phyloP scores from a whole-genome alignment of 129 eudicot genomes.

The Flaveria linearis region DNA sequence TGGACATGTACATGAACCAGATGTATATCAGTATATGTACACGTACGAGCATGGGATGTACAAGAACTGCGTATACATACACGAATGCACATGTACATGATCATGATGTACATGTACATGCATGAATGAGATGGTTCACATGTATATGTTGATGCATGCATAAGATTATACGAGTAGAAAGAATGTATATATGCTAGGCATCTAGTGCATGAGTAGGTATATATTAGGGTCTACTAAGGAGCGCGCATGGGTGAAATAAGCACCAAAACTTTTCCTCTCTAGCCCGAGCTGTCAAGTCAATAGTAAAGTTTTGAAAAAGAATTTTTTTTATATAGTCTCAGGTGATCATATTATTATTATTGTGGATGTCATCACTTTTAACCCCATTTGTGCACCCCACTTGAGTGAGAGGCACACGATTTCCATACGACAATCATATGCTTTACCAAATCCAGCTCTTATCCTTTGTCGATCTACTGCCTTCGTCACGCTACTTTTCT shows the following conservation, averaged over 20 bases:
- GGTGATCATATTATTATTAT: conserved; percentile 47
- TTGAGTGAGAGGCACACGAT: conserved; percentile 54
- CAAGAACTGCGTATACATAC: too few relatives aligned
- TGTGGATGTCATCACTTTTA: conserved; percentile 58
- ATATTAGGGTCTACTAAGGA: conserved; percentile 41
- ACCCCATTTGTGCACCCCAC: conserved; percentile 81
- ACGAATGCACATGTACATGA: too few relatives aligned
- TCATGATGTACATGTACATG: too few relatives aligned
- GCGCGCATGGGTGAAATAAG: conserved; percentile 45
- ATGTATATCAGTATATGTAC: too few relatives aligned
- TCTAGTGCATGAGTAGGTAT: conserved; percentile 31
- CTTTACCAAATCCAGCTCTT: conserved; percentile 41
- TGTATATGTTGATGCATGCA: too few relatives aligned
- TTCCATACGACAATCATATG: conserved; percentile 51
- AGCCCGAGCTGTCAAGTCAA: conserved; percentile 40
- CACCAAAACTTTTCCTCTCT: conserved; percentile 38
- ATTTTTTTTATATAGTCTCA: conserved; percentile 26
- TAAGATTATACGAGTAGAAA: neutral
- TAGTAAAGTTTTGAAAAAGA: conserved; percentile 23
- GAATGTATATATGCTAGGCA: conserved; percentile 18
- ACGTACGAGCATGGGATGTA: too few relatives aligned
- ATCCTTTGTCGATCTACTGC: conserved; percentile 32
- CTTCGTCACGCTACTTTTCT: conserved; percentile 23
- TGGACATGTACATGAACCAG: too few relatives aligned
- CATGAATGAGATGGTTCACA: neutral